Conservation (phyloP, 805 yeast genomes). For the Myxozyma vanderwaltii region DNA sequence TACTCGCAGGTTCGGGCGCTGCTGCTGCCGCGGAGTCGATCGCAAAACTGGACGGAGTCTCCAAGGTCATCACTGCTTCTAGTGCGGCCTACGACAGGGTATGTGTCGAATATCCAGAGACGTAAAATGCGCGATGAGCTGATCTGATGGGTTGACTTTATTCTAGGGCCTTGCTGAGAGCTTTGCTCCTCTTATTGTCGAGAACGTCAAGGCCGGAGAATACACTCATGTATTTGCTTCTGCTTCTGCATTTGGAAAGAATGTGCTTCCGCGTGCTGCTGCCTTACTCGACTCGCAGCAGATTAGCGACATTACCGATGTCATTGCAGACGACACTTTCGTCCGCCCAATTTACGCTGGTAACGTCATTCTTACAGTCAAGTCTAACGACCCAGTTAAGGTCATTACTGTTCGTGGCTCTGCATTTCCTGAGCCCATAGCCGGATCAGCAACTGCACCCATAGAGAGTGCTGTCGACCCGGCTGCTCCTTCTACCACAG, state of each 20-base stretch:
- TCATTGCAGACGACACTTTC: constrained; percentile 69
- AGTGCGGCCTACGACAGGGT: constrained; percentile 62
- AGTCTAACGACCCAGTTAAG: constrained; percentile 63
- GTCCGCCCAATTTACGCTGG: constrained; percentile 96
- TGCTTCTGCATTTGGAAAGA: constrained; percentile 86
- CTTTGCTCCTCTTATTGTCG: constrained; percentile 65
- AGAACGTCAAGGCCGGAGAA: constrained; percentile 48
- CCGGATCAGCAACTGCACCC: constrained; percentile 45
- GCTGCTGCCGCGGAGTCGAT: constrained; percentile 53
- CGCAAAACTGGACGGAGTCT: constrained; percentile 55
- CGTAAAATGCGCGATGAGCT: not conserved
- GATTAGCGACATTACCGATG: constrained; percentile 73
- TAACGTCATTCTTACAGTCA: constrained; percentile 82
- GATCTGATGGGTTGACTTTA: not conserved
- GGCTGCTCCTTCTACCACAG: constrained; percentile 45
- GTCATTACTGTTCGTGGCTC: constrained; percentile 82
- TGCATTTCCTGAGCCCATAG: constrained; percentile 60
- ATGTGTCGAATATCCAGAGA: not conserved
- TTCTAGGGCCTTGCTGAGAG: constrained; percentile 67
- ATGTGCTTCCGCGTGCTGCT: constrained; percentile 80
- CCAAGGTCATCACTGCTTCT: constrained; percentile 60
- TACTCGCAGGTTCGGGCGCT: constrained; percentile 68
- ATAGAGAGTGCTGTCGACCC: constrained; percentile 53
- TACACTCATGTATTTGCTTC: constrained; percentile 76
- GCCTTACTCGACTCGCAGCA: constrained; percentile 88